These are phyloP conservation scores for Botrytis aclada DNA, from an alignment of 2,329 filamentous ascomycete species.

Conservation along the genomic window DNA sequence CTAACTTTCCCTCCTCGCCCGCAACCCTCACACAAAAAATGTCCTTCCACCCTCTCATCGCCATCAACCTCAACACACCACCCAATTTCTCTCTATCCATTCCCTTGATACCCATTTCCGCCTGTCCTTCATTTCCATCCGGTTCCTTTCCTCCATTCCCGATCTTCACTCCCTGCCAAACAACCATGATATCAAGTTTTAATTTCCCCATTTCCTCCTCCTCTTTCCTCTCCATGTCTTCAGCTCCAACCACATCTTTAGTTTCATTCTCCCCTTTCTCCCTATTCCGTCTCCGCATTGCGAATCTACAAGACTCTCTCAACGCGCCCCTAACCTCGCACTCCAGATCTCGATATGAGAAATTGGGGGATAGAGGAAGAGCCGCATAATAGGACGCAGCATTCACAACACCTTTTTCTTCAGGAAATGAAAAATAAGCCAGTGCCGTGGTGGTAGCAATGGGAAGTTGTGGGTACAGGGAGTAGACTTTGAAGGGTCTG, in stretches of 20 bases:
- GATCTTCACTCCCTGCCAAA: background rate
- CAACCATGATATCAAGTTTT: background rate
- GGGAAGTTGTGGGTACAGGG: background rate
- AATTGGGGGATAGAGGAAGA: background rate
- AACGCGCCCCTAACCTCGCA: background rate
- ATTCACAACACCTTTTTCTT: rapidly evolving
- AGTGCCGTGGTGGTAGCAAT: background rate
- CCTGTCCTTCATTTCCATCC: background rate
- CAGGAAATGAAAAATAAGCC: background rate
- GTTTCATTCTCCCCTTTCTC: background rate
- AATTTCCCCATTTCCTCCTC: background rate
- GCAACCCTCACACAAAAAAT: background rate
- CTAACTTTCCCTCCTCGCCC: background rate
- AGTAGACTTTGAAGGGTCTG: background rate
- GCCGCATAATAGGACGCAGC: background rate
- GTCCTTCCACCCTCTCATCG: background rate
- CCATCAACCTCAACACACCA: background rate
- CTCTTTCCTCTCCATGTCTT: background rate
- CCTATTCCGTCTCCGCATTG: background rate
- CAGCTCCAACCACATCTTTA: background rate
- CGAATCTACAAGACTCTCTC: background rate
- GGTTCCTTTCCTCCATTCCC: background rate
- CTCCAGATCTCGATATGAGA: background rate
- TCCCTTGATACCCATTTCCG: background rate
- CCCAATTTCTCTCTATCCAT: background rate